These are phyloP conservation scores for Fusarium sp. DNA, from an alignment of 2,329 filamentous ascomycete genomes.

Conservation along the genomic window DNA sequence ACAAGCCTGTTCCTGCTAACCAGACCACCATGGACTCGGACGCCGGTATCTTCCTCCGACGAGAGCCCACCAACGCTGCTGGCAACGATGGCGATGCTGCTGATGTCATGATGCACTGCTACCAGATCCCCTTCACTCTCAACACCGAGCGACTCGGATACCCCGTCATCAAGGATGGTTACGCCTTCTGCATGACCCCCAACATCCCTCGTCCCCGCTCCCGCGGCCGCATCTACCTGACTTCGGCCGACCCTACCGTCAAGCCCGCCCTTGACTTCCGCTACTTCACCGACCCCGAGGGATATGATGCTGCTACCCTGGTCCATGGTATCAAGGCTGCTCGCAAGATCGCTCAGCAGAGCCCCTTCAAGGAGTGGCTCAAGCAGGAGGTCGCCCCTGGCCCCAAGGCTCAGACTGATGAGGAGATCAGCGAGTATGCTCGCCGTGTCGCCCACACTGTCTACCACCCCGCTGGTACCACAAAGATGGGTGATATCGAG, in stretches of 20 bases:
- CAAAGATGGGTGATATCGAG: constrained; percentile 84
- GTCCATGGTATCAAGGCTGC: constrained; percentile 82
- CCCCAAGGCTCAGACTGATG: constrained; percentile 78
- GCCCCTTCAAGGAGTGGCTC: constrained; percentile 85
- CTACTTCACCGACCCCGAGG: constrained; percentile 89
- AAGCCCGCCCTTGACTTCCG: constrained; percentile 90
- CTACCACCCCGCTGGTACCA: constrained; percentile 90
- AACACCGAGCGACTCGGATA: constrained; percentile 87
- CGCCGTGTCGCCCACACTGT: constrained; percentile 86
- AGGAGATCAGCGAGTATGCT: constrained; percentile 85
- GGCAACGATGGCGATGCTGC: constrained; percentile 79
- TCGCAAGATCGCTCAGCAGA: constrained; percentile 79
- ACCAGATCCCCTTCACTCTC: constrained; percentile 91
- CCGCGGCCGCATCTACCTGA: constrained; percentile 81
- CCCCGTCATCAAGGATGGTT: constrained; percentile 70
- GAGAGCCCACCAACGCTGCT: constrained; percentile 75
- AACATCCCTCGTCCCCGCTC: constrained; percentile 89
- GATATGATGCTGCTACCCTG: constrained; percentile 85
- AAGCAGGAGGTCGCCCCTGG: constrained; percentile 86
- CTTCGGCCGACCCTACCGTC: constrained; percentile 77
- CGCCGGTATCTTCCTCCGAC: constrained; percentile 87
- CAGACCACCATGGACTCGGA: constrained; percentile 94
- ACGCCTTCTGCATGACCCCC: constrained; percentile 93
- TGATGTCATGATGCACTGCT: constrained; percentile 97
- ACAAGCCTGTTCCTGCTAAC: constrained; percentile 78